Evolutionary conservation across 306 rosid species (phyloP).

Genomic region (Erythrophleum fordii): DNA sequence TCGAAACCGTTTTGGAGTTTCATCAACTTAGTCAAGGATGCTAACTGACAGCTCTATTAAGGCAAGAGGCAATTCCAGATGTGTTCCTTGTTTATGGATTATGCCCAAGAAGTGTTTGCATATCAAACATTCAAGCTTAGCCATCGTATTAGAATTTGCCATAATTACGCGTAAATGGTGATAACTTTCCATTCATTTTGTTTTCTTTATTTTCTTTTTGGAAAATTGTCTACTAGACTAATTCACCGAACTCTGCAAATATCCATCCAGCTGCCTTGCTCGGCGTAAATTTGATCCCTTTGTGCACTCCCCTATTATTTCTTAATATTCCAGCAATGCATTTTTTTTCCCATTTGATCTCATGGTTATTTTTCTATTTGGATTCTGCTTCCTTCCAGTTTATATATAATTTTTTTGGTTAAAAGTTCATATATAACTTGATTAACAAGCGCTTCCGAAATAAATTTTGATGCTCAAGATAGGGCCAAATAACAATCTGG

Average conservation of each 20-base stretch:
- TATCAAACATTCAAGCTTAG: neutral
- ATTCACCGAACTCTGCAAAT: neutral
- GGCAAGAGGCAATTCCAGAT: slow-evolving; percentile 40
- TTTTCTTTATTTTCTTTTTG: too few species aligned
- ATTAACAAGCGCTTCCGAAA: neutral
- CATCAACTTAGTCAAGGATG: slow-evolving; percentile 53
- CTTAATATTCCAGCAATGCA: neutral
- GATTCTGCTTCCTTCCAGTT: neutral
- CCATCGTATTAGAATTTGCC: neutral
- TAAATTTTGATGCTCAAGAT: slow-evolving; percentile 27
- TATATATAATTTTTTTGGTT: too few species aligned
- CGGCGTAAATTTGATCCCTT: neutral
- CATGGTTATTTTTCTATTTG: neutral
- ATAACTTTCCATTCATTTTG: too few species aligned
- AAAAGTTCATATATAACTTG: neutral
- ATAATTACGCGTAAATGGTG: too few species aligned
- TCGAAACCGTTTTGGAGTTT: slow-evolving; percentile 65
- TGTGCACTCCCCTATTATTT: too few species aligned
- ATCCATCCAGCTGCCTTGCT: neutral
- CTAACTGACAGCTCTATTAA: slow-evolving; percentile 1
- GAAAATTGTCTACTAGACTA: too few species aligned
- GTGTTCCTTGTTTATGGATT: neutral
- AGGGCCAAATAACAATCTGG: neutral
- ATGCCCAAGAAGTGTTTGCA: neutral
- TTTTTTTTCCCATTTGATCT: neutral